Evolutionary conservation across 2,329 filamentous ascomycete genomes (phyloP).

Genomic region (Fusarium brevicatenulatum): DNA sequence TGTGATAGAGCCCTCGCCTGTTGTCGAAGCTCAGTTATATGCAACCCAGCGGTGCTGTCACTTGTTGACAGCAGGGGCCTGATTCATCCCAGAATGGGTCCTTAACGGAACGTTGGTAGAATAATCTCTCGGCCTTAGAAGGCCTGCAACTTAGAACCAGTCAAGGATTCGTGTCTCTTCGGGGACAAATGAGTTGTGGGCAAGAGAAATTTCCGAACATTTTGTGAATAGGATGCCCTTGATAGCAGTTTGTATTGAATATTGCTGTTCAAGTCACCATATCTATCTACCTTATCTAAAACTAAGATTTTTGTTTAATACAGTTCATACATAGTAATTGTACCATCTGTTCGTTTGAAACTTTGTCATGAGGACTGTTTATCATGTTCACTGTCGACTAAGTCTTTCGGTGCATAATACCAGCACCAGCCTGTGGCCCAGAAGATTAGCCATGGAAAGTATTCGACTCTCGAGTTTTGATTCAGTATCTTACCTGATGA

Average conservation of each 20-base stretch:
- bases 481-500: slow-evolving; percentile 73
- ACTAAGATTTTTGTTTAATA: background rate
- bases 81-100: slow-evolving; percentile 73
- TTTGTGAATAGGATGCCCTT: background rate
- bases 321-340: background rate
- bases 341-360: background rate
- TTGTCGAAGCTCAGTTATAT: slow-evolving; percentile 7
- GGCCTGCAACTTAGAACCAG: slow-evolving; percentile 47
- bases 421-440: slow-evolving; percentile 46
- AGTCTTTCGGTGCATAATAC: slow-evolving; percentile 47
- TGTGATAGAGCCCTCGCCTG: slow-evolving; percentile 2
- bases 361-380: background rate
- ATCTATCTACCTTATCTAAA: background rate
- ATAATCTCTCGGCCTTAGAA: slow-evolving; percentile 52
- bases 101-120: slow-evolving; percentile 90
- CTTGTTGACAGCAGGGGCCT: slow-evolving; percentile 76
- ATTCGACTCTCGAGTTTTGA: no score
- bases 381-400: background rate
- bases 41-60: slow-evolving; percentile 77
- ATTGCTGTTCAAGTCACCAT: background rate
- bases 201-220: slow-evolving; percentile 58
- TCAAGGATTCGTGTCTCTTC: slow-evolving; percentile 41
- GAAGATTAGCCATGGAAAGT: slow-evolving; percentile 6
- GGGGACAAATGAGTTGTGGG: slow-evolving; percentile 49
- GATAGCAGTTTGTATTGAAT: background rate